Conservation (phyloP, 2,329 filamentous ascomycete species). For the Teratosphaeria gauchensis region DNA sequence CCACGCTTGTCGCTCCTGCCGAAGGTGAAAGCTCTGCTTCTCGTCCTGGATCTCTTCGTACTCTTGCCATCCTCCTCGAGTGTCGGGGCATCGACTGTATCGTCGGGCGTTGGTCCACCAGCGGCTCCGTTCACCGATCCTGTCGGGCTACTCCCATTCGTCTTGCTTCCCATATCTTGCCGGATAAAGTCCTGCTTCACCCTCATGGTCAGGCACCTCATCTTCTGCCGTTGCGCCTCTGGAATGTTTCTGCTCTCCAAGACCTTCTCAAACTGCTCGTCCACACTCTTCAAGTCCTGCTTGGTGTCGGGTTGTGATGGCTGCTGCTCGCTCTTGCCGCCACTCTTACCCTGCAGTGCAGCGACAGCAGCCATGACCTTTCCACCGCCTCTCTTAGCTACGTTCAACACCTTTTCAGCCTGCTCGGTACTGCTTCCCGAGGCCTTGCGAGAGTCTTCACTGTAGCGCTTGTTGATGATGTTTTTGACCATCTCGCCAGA, state of each 20-base stretch:
- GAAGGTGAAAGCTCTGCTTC: conserved; percentile 72
- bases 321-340: conserved; percentile 25
- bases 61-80: conserved; percentile 20
- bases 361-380: conserved; percentile 58
- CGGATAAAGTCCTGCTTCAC: conserved; percentile 95
- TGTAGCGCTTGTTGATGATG: conserved; percentile 13
- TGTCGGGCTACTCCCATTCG: conserved; percentile 52
- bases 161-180: conserved; percentile 56
- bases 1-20: conserved; percentile 49
- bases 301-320: conserved; percentile 34
- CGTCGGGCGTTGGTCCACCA: neutral
- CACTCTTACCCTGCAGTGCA: conserved; percentile 47
- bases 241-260: conserved; percentile 83
- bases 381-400: conserved; percentile 37
- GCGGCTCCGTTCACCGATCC: conserved; percentile 29
- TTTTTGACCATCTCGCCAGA: conserved; percentile 12
- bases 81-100: neutral
- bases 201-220: conserved; percentile 76
- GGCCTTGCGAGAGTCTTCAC: conserved; percentile 23
- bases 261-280: conserved; percentile 53
- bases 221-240: conserved; percentile 86
- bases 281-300: conserved; percentile 46
- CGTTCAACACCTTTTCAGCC: conserved; percentile 18
- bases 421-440: conserved; percentile 28
- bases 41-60: conserved; percentile 41